Conservation (phyloP, 371 early-diverging fungal species). For the Encephalitozoon intestinalis region DNA sequence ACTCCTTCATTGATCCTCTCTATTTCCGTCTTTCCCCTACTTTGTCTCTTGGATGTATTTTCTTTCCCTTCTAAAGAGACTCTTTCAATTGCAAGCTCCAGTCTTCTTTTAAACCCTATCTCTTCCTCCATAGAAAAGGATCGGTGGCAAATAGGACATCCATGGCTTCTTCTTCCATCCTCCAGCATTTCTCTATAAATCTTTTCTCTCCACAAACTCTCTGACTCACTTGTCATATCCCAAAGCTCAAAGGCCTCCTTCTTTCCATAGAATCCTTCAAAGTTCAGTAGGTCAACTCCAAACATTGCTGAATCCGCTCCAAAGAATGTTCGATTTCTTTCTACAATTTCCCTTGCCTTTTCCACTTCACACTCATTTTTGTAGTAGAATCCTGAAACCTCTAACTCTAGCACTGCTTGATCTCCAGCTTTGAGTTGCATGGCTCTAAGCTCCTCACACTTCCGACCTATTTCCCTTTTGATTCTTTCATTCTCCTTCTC, state of each 20-base stretch:
- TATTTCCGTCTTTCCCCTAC: background rate
- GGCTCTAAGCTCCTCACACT: background rate
- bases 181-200: constrained; percentile 21
- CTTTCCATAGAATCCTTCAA: background rate
- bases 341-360: background rate
- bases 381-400: background rate
- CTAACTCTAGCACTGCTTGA: background rate
- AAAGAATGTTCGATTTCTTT: background rate
- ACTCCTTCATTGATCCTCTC: background rate
- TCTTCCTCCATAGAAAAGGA: background rate
- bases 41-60: background rate
- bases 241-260: background rate
- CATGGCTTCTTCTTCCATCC: constrained; percentile 1
- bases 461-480: background rate
- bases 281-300: background rate
- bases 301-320: background rate
- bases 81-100: constrained; percentile 11
- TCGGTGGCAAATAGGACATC: constrained; percentile 41
- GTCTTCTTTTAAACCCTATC: background rate
- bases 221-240: too few species aligned
- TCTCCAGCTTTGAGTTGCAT: background rate
- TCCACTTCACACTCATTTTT: background rate
- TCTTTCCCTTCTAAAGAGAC: constrained; percentile 14
- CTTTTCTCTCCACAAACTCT: background rate
- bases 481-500: background rate